A percentile compares a stretch with the other conserved stretches of the same genome.
phyloP scores from a whole-genome alignment of 2,329 filamentous ascomycete genomes.

The Fusarium euwallaceae region DNA sequence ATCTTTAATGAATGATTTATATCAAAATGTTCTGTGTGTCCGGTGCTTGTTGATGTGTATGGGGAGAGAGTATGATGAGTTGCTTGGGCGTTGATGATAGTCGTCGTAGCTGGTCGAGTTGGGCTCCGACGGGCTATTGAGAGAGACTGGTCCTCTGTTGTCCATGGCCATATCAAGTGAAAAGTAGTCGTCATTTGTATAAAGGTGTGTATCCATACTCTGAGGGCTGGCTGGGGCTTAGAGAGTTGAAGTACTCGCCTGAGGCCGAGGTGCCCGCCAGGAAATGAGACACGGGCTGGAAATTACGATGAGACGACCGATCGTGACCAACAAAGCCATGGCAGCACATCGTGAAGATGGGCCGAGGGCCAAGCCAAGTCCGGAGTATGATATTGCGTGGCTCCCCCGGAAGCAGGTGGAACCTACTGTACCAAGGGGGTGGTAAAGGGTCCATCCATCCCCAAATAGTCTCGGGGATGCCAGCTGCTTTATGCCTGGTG shows the following conservation, averaged over 20 bases:
- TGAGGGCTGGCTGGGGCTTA: background rate
- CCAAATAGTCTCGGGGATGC: background rate
- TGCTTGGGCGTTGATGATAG: background rate
- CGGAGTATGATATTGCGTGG: background rate
- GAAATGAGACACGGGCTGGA: conserved; percentile 33
- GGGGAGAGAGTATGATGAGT: background rate
- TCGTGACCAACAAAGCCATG: conserved; percentile 16
- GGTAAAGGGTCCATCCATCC: background rate
- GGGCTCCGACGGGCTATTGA: background rate
- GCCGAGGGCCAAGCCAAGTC: conserved; percentile 9
- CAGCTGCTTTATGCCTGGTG: conserved; percentile 21
- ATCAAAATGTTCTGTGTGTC: background rate
- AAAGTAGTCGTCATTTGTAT: background rate
- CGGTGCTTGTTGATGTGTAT: background rate
- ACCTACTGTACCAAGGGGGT: background rate
- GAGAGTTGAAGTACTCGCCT: conserved; percentile 1
- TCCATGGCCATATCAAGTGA: background rate
- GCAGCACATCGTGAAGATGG: conserved; percentile 16
- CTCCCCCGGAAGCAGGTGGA: background rate
- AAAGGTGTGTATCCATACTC: background rate
- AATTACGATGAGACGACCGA: conserved; percentile 35
- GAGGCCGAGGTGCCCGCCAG: background rate
- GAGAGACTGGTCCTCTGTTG: background rate
- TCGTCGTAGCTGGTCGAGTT: background rate
- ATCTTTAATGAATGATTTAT: conserved; percentile 18